phyloP scores from a whole-genome alignment of 352 stramenopile genomes.

The Sclerospora graminicola region DNA sequence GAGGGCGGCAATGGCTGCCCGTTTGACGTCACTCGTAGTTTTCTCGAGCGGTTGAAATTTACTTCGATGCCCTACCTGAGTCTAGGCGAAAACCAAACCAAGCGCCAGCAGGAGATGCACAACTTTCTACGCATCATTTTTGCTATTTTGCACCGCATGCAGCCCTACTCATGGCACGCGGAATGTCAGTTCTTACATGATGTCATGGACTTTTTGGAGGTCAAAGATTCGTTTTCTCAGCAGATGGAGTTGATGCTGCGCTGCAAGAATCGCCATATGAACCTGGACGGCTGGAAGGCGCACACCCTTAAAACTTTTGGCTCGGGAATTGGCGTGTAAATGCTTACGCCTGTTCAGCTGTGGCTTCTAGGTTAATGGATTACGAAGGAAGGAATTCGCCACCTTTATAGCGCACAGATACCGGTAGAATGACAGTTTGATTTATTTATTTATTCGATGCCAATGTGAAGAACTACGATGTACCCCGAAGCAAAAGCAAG shows the following conservation, averaged over 20 bases:
- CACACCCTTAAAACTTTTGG: constrained; percentile 70
- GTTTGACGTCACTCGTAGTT: constrained; percentile 62
- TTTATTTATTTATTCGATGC: constrained; percentile 21
- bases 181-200: constrained; percentile 77
- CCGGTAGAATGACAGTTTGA: not conserved
- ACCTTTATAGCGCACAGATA: constrained; percentile 12
- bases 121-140: constrained; percentile 79
- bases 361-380: not conserved
- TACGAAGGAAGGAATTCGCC: constrained; percentile 25
- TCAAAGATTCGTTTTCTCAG: constrained; percentile 61
- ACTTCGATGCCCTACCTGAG: constrained; percentile 64
- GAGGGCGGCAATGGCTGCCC: constrained; percentile 45
- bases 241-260: constrained; percentile 58
- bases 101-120: constrained; percentile 70
- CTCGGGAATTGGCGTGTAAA: constrained; percentile 55
- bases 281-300: constrained; percentile 67
- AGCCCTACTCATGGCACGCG: constrained; percentile 46
- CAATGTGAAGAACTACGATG: constrained; percentile 16
- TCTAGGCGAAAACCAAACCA: constrained; percentile 28
- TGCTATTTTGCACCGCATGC: constrained; percentile 67
- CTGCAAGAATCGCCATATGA: constrained; percentile 54
- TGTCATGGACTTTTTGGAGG: constrained; percentile 69
- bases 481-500: constrained; percentile 5
- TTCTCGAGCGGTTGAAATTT: constrained; percentile 68
- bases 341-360: not conserved